Percentiles rank a stretch among this genome's conserved stretches.
Evolutionary conservation across 2,329 filamentous ascomycete species (phyloP).

Genomic region (Apiospora sp.): DNA sequence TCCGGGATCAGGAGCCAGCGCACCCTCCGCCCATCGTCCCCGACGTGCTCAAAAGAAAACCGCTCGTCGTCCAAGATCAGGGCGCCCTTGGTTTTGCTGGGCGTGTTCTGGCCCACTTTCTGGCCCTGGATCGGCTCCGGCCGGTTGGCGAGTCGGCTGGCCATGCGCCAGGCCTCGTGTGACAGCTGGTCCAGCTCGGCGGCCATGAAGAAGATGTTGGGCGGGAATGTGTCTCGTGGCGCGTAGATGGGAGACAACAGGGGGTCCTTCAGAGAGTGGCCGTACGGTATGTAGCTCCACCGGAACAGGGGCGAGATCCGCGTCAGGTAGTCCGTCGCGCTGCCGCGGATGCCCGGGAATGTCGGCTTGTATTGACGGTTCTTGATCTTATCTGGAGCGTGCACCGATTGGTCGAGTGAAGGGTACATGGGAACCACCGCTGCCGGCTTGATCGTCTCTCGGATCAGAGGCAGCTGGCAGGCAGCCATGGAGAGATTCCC

Average conservation of each 20-base stretch:
- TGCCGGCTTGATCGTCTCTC: constrained; percentile 40
- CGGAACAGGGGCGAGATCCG: constrained; percentile 44
- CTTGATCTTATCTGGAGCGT: constrained; percentile 39
- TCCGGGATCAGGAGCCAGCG: constrained; percentile 54
- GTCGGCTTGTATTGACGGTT: constrained; percentile 47
- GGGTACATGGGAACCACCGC: constrained; percentile 49
- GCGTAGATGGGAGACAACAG: constrained; percentile 50
- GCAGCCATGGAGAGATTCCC: constrained; percentile 50
- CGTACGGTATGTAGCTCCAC: constrained; percentile 51
- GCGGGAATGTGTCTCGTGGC: constrained; percentile 46
- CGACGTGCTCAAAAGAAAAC: constrained; percentile 45
- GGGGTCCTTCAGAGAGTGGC: constrained; percentile 46
- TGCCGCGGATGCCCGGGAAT: constrained; percentile 39
- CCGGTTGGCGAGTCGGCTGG: constrained; percentile 44
- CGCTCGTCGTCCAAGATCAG: constrained; percentile 44
- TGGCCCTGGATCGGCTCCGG: constrained; percentile 38
- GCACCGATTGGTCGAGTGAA: constrained; percentile 49
- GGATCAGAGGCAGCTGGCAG: constrained; percentile 47
- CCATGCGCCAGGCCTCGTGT: constrained; percentile 50
- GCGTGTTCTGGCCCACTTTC: constrained; percentile 39
- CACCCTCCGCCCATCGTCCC: constrained; percentile 38
- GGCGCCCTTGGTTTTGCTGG: constrained; percentile 29
- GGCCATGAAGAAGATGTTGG: constrained; percentile 51
- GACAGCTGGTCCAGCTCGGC: constrained; percentile 56
- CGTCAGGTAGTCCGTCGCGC: constrained; percentile 38